phyloP scores from a whole-genome alignment of 108 stramenopile genomes.

The Parietichytrium sp. region DNA sequence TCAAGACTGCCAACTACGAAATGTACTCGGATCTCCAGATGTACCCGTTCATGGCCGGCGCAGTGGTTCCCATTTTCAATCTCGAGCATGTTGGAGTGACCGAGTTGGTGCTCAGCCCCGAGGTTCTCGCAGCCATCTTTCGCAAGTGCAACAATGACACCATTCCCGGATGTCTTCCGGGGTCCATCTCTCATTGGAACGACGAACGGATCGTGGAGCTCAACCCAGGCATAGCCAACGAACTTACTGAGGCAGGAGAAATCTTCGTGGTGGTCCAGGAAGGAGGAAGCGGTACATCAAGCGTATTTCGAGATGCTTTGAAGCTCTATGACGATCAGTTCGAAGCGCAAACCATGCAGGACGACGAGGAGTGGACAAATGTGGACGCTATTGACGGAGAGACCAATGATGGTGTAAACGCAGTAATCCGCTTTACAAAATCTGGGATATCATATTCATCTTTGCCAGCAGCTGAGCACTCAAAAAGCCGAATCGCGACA shows the following conservation, averaged over 20 bases:
- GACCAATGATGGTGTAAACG: neutral
- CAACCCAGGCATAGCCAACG: neutral
- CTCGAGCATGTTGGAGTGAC: neutral
- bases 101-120: neutral
- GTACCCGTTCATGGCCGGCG: conserved; percentile 23
- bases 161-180: no score
- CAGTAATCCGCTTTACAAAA: neutral
- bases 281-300: neutral
- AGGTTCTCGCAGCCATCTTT: neutral
- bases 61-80: conserved; percentile 23
- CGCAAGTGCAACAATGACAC: conserved; percentile 39
- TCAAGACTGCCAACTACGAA: neutral
- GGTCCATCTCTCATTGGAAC: neutral
- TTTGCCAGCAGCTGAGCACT: neutral
- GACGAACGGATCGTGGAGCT: neutral
- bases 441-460: neutral
- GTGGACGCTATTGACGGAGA: no score
- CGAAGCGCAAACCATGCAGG: neutral
- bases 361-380: neutral
- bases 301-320: neutral
- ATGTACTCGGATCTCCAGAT: neutral
- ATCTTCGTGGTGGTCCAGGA: neutral
- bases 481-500: neutral
- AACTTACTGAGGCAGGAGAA: neutral
- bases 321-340: neutral